A percentile compares a stretch with the other conserved stretches of the same genome.
Evolutionary conservation across 1,284 basidiomycete species (phyloP).

Genomic region (Anthracocystis walkeri): DNA sequence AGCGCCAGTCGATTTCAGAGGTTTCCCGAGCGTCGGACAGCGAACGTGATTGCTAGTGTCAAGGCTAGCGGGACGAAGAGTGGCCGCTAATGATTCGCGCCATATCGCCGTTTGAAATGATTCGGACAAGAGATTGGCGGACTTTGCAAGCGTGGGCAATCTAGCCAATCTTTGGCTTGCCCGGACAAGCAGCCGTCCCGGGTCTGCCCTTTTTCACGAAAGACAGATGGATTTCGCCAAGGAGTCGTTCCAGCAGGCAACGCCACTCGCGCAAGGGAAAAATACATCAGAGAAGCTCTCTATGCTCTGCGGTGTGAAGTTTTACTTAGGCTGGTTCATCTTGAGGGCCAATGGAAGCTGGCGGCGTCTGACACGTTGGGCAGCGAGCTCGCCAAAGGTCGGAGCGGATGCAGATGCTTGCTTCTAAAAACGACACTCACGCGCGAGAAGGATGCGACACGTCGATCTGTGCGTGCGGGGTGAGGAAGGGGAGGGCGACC

Average conservation of each 20-base stretch:
- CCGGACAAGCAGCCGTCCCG: no score
- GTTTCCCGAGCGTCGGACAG: no score
- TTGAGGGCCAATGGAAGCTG: slow-evolving; percentile 1
- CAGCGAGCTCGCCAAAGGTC: neutral
- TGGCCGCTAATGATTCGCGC: no score
- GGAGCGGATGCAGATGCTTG: neutral
- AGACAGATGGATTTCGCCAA: no score
- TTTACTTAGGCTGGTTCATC: neutral
- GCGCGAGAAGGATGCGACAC: slow-evolving; percentile 6
- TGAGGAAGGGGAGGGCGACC: neutral
- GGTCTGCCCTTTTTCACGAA: no score
- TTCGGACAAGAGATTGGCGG: neutral
- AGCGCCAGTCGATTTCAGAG: no score
- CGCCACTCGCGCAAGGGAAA: neutral
- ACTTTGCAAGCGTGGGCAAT: neutral
- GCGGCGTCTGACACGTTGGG: neutral
- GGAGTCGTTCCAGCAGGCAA: neutral
- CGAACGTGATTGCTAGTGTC: no score
- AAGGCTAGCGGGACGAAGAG: no score
- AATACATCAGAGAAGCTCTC: neutral
- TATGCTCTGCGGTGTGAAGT: neutral
- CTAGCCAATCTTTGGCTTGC: no score
- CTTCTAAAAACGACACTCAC: no score
- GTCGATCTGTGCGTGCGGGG: slow-evolving; percentile 9
- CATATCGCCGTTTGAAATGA: no score